phyloP scores from a whole-genome alignment of 306 rosid genomes.

The Lathyrus sativus region DNA sequence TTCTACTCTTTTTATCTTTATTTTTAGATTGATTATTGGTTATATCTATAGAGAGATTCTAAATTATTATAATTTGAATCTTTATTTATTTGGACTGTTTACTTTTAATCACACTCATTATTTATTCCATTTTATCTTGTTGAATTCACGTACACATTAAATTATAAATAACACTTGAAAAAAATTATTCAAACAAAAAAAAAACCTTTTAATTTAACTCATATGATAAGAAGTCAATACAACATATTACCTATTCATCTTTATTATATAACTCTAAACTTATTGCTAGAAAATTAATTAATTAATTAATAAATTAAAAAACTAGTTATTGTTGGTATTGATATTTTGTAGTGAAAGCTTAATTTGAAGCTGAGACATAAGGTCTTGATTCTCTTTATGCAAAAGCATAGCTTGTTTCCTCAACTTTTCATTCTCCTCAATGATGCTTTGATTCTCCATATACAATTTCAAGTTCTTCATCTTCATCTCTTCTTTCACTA shows the following conservation, averaged over 20 bases:
- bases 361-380: slow-evolving; percentile 65
- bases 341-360: slow-evolving; percentile 46
- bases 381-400: slow-evolving; percentile 73
- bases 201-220: too few species aligned
- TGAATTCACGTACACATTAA: too few species aligned
- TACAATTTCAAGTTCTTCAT: slow-evolving; percentile 75
- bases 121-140: too few species aligned
- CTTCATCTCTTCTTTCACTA: slow-evolving; percentile 58
- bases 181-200: too few species aligned
- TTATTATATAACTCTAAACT: slow-evolving; percentile 37
- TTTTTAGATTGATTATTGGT: too few species aligned
- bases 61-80: too few species aligned
- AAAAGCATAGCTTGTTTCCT: slow-evolving; percentile 79
- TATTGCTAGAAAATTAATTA: slow-evolving; percentile 38
- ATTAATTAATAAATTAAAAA: slow-evolving; percentile 37
- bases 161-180: too few species aligned
- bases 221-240: too few species aligned
- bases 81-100: too few species aligned
- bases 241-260: slow-evolving; percentile 10
- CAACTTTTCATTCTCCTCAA: slow-evolving; percentile 80
- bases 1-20: too few species aligned
- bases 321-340: slow-evolving; percentile 29
- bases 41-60: too few species aligned
- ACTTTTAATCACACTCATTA: too few species aligned
- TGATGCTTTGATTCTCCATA: slow-evolving; percentile 73